Percentiles rank a stretch among this genome's conserved stretches.
phyloP scores from a whole-genome alignment of 257 asterid genomes.

The Hygrophila difformis region DNA sequence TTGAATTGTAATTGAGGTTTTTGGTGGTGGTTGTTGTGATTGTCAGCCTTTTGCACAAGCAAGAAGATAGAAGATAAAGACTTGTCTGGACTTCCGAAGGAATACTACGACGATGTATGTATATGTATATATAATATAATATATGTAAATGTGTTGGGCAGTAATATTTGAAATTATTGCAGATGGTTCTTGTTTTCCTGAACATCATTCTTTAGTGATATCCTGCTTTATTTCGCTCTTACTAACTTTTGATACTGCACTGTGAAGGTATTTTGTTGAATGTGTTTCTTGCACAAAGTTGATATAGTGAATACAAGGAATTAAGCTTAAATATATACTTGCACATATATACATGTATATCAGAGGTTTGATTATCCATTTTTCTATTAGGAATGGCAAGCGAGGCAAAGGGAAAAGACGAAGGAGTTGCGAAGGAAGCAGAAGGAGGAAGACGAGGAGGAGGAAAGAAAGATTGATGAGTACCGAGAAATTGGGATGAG shows the following conservation, averaged over 20 bases:
- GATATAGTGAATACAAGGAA: too few relatives aligned
- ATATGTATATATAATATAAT: too few relatives aligned
- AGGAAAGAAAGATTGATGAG: conserved; percentile 72
- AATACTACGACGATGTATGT: conserved; percentile 78
- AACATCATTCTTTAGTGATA: too few relatives aligned
- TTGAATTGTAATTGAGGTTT: conserved; percentile 2
- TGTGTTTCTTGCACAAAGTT: too few relatives aligned
- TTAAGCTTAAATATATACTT: too few relatives aligned
- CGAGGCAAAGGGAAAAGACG: conserved; percentile 79
- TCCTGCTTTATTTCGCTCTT: too few relatives aligned
- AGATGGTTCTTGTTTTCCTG: neutral
- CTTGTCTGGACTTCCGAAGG: conserved; percentile 66
- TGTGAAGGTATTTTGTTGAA: neutral
- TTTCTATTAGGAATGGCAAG: conserved; percentile 90
- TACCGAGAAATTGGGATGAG: conserved; percentile 66
- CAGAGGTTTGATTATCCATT: too few relatives aligned
- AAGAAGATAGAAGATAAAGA: conserved; percentile 51
- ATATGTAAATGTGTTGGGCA: neutral
- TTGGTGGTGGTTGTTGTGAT: conserved; percentile 5
- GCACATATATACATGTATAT: too few relatives aligned
- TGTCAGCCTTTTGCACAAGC: conserved; percentile 37
- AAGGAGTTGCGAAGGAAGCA: conserved; percentile 60
- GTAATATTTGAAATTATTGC: neutral
- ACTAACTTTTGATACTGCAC: neutral
- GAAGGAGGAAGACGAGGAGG: conserved; percentile 75